Conservation (phyloP, 352 stramenopile species). For the Elongisporangium senticosum region DNA sequence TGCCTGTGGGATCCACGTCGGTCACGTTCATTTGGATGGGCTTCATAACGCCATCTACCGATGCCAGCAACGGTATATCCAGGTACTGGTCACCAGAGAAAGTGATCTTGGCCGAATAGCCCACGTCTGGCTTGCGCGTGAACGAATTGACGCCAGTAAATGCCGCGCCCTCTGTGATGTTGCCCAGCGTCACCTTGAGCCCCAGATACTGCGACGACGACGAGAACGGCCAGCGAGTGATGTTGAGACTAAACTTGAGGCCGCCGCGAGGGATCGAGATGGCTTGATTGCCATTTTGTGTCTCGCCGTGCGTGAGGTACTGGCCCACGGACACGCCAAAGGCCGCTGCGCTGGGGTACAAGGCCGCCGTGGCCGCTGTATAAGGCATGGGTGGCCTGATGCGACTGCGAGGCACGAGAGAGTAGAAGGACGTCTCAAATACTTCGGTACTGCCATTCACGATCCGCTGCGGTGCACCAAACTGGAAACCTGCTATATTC, state of each 20-base stretch:
- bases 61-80: constrained; percentile 14
- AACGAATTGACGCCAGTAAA: too few relatives aligned
- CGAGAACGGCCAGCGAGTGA: constrained; percentile 15
- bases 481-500: constrained; percentile 9
- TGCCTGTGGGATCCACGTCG: too few relatives aligned
- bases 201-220: constrained; percentile 5
- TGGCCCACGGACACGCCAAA: constrained; percentile 15
- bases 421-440: constrained; percentile 10
- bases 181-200: constrained; percentile 14
- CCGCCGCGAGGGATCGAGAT: constrained; percentile 11
- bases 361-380: neutral
- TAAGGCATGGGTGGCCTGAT: constrained; percentile 12
- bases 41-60: constrained; percentile 7
- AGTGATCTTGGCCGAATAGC: neutral
- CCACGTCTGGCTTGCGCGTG: too few relatives aligned
- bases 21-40: too few relatives aligned
- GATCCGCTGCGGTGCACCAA: constrained; percentile 4
- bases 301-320: constrained; percentile 6
- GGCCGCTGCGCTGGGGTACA: neutral
- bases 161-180: constrained; percentile 2
- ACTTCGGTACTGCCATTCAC: constrained; percentile 4
- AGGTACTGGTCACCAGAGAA: constrained; percentile 6
- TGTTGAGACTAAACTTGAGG: constrained; percentile 20
- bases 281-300: constrained; percentile 8
- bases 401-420: constrained; percentile 13